phyloP scores from a whole-genome alignment of 1,284 basidiomycete genomes.

The Trichosporon sp. region DNA sequence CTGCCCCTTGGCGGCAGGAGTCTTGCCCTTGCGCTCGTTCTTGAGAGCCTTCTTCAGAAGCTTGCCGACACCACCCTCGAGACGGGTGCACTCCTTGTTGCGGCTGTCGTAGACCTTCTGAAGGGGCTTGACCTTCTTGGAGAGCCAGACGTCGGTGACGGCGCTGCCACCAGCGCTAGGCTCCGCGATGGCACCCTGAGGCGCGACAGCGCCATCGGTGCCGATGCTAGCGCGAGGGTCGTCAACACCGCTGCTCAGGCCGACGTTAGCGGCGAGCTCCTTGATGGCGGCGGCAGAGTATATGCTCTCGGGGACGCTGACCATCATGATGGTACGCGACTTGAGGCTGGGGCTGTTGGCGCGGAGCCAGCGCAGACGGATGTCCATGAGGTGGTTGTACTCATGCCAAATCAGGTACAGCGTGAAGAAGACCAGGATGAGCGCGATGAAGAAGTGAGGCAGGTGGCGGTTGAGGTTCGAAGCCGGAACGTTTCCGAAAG shows the following conservation, averaged over 20 bases:
- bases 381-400: slow-evolving; percentile 75
- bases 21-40: slow-evolving; percentile 57
- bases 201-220: slow-evolving; percentile 30
- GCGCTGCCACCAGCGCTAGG: slow-evolving; percentile 62
- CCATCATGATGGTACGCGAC: slow-evolving; percentile 84
- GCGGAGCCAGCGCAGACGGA: slow-evolving; percentile 83
- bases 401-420: slow-evolving; percentile 78
- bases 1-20: slow-evolving; percentile 54
- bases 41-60: slow-evolving; percentile 76
- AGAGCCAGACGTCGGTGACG: slow-evolving; percentile 83
- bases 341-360: slow-evolving; percentile 75
- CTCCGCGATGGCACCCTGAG: slow-evolving; percentile 29
- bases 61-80: slow-evolving; percentile 81
- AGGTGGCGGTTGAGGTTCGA: slow-evolving; percentile 66
- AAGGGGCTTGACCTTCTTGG: slow-evolving; percentile 77
- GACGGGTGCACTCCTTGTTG: slow-evolving; percentile 69
- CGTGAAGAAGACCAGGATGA: slow-evolving; percentile 78
- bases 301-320: slow-evolving; percentile 80
- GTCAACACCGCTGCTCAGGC: slow-evolving; percentile 34
- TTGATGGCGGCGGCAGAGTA: slow-evolving; percentile 60
- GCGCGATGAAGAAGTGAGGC: slow-evolving; percentile 73
- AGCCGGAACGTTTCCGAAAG: slow-evolving; percentile 73
- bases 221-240: slow-evolving; percentile 33
- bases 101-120: slow-evolving; percentile 81
- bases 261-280: slow-evolving; percentile 61